Evolutionary conservation across 495 filamentous ascomycete species (phyloP).

Genomic region (Aspergillus bertholletiae): DNA sequence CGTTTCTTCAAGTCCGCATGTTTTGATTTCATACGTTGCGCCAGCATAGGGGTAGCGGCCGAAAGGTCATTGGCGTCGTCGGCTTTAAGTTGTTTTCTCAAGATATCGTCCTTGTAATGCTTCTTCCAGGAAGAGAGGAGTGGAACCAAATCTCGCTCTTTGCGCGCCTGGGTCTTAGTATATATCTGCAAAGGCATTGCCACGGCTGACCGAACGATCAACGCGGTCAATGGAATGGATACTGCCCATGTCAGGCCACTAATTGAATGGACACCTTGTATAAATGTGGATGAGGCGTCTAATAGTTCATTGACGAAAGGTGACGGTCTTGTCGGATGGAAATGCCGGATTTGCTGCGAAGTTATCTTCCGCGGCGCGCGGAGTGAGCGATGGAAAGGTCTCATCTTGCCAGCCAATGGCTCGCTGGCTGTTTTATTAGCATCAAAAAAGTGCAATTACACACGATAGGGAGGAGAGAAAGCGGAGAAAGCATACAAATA

Average conservation of each 20-base stretch:
- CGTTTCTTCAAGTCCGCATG: slow-evolving; percentile 35
- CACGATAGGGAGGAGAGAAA: not conserved
- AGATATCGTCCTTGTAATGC: slow-evolving; percentile 19
- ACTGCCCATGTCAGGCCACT: slow-evolving; percentile 66
- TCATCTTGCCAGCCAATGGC: slow-evolving; percentile 6
- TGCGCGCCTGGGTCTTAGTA: slow-evolving; percentile 34
- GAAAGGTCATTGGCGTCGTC: not conserved
- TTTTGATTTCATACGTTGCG: slow-evolving; percentile 16
- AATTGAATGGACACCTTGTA: slow-evolving; percentile 58
- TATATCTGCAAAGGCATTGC: slow-evolving; percentile 60
- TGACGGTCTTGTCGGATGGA: slow-evolving; percentile 42
- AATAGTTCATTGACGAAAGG: slow-evolving; percentile 46
- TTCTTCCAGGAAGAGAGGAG: slow-evolving; percentile 48
- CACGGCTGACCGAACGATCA: slow-evolving; percentile 55
- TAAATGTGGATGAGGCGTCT: slow-evolving; percentile 48
- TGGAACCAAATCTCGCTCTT: slow-evolving; percentile 45
- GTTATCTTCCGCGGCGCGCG: not conserved
- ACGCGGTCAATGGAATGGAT: slow-evolving; percentile 66
- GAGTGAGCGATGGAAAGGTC: slow-evolving; percentile 10
- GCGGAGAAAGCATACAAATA: not conserved
- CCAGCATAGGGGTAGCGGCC: not conserved
- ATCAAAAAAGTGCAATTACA: not conserved
- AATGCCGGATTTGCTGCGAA: slow-evolving; percentile 33
- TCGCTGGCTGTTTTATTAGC: not conserved
- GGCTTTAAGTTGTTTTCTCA: not conserved